A percentile compares a stretch with the other conserved stretches of the same genome.
Evolutionary conservation across 192 early-diverging fungal genomes (phyloP).

Genomic region (Diversispora eburnea): DNA sequence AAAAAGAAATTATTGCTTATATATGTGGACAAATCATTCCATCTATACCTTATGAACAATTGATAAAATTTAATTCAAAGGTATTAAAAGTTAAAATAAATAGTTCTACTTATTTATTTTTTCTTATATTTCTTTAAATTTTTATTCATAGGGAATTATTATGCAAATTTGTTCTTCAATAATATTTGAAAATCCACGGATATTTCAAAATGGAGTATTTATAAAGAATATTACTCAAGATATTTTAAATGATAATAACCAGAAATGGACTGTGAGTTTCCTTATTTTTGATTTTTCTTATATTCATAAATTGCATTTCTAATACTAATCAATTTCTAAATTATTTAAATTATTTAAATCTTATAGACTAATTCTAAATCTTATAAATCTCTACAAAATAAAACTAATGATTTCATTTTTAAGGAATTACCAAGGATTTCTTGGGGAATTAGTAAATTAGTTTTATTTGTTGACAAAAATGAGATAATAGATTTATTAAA

Average conservation of each 20-base stretch:
- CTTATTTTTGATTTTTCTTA: not conserved
- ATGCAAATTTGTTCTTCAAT: not conserved
- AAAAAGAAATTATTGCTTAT: conserved; percentile 5
- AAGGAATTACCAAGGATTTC: not conserved
- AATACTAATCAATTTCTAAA: too few relatives aligned
- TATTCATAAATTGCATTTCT: not conserved
- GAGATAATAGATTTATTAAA: not conserved
- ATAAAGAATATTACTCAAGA: not conserved
- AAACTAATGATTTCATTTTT: not conserved
- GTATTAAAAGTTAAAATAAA: not conserved
- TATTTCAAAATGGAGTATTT: conserved; percentile 12
- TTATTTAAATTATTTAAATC: not conserved
- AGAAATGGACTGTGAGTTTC: conserved; percentile 4
- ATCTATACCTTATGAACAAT: not conserved
- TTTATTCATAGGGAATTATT: not conserved
- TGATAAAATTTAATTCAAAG: conserved; percentile 18
- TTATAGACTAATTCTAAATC: not conserved
- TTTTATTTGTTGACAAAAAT: not conserved
- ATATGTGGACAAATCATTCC: conserved; percentile 15
- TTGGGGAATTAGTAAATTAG: conserved; percentile 3
- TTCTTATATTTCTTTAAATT: not conserved
- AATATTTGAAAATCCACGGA: not conserved
- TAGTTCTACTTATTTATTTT: not conserved
- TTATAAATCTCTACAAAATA: not conserved
- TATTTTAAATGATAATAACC: not conserved